Evolutionary conservation across 2,329 filamentous ascomycete genomes (phyloP), one percentile per base, ranked within the genome.

Genomic region (Apiospora koreana): DNA sequence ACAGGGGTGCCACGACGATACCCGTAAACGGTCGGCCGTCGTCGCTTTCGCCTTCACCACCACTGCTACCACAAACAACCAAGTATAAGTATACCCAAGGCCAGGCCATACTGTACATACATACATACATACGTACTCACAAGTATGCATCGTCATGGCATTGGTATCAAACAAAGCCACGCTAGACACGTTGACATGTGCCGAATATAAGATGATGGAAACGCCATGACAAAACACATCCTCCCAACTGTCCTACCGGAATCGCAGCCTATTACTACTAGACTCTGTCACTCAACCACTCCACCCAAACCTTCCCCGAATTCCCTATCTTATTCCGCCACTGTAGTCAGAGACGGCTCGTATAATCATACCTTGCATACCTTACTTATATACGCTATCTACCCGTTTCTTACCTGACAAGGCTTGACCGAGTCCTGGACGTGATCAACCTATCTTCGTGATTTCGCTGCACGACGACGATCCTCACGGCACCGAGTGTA

Each of bases 181-280:
- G 45, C 66, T 68, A 41, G 45, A 68, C 66, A 68, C 66, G 66
- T 54, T 23, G 66, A 68, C 46, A 68, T 45, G 21, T 62, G 54
- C 54, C 54, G 50, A 62, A 62, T 62, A 62, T 62, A 62, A 62
- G 54, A 62, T 62, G 54, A 62, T 62, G 54, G 54, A 38, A 62
- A 38, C 54, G 54, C 54, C 54, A 62, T 62, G 54, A 62, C 54
- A 62, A 62, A 62, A 62, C 54, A 62, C 54, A 14, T 62, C 54
- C 28, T 62, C 50, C 28, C 54, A 38, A 62, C 31, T 62, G 54
- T 62, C 54, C 54, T 62, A 21, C 31, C 50, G 50, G 25, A 31
- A 58, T 58, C 50, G 28, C 21, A 58, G 50, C 54, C 54, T 62
- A 35, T 62, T 62, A 35, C 48, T 54, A 23, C 48, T 62, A 62